Evolutionary conservation across 2,329 filamentous ascomycete species (phyloP), one percentile per base, ranked within the genome.

Genomic region (Byssochlamys sp.): DNA sequence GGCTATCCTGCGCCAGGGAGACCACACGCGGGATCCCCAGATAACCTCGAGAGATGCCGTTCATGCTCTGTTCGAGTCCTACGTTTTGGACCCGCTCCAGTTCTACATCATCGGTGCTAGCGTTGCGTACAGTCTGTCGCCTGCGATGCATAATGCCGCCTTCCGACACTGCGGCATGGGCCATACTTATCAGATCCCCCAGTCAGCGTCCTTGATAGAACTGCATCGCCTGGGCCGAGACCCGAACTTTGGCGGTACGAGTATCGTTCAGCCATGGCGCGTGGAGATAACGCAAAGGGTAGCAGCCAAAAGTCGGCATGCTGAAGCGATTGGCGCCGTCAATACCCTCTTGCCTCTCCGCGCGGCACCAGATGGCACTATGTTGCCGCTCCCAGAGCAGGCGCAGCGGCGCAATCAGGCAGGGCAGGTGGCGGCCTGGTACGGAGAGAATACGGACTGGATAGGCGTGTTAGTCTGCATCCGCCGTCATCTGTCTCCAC

Each of bases 361-460:
- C 26, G 69, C 67, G 0, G 60, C 67, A 4, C 61, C 71, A 3
- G 67, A 74, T 49, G 73, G 71, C 12, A 67, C 65, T 1, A 67
- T 75, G 57, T 71, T 69, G 52, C 64, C 71, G 2, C 63, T 76
- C 10, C 64, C 70, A 53, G 68, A 74, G 54, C 74, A 77, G 61
- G 73, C 73, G 39, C 69, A 67, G 56, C 72, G 72, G 54, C 70
- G 74, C 51, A 76, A 76, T 61, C 72, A 74, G 60, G 71, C 73
- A 4, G 74, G 74, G 1, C 67, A 62, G 4, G 71, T 76, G 29
- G 58, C 72, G 19, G 74, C 71, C 19, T 77, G 74, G 72, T 76
- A 74, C 58, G 74, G 74, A 29, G 74, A 77, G 53, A 77, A 77
- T 58, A 77, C 73, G 2, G 74, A 77, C 57, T 77, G 73, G 70